phyloP scores from a whole-genome alignment of 78 protist species.

The Pirum gemmata region DNA sequence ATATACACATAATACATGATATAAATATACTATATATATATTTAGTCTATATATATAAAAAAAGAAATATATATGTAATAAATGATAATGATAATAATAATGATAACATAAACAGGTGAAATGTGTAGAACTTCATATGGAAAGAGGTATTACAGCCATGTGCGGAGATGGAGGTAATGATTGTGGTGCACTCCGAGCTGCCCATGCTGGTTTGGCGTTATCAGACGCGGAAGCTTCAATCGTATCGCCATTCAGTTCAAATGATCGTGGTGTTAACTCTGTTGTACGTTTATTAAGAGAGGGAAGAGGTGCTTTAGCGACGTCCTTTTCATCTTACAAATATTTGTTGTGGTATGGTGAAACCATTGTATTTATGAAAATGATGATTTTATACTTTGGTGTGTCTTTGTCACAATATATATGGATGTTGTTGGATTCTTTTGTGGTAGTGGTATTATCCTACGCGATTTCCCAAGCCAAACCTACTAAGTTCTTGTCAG shows the following conservation, averaged over 20 bases:
- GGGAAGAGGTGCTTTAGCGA: slow-evolving; percentile 59
- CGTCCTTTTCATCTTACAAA: slow-evolving; percentile 64
- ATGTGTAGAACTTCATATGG: background rate
- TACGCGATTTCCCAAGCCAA: slow-evolving; percentile 2
- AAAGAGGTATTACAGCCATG: slow-evolving; percentile 30
- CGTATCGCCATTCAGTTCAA: slow-evolving; percentile 76
- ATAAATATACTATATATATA: background rate
- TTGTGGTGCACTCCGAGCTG: slow-evolving; percentile 69
- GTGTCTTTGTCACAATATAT: background rate
- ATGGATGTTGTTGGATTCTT: slow-evolving; percentile 11
- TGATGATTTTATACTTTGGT: background rate
- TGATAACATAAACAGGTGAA: too few species aligned
- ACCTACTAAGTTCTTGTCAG: background rate
- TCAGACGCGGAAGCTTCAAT: slow-evolving; percentile 72
- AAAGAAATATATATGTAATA: too few species aligned
- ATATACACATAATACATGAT: too few species aligned
- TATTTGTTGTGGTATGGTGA: slow-evolving; percentile 61
- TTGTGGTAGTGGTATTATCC: background rate
- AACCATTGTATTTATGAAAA: background rate
- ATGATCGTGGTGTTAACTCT: background rate
- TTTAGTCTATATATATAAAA: background rate
- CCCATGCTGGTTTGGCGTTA: slow-evolving; percentile 62
- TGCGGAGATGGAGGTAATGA: slow-evolving; percentile 82
- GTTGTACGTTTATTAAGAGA: background rate
- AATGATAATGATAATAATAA: too few species aligned